phyloP scores from a whole-genome alignment of 2,329 filamentous ascomycete genomes.

The Chaetothyriales sp. region DNA sequence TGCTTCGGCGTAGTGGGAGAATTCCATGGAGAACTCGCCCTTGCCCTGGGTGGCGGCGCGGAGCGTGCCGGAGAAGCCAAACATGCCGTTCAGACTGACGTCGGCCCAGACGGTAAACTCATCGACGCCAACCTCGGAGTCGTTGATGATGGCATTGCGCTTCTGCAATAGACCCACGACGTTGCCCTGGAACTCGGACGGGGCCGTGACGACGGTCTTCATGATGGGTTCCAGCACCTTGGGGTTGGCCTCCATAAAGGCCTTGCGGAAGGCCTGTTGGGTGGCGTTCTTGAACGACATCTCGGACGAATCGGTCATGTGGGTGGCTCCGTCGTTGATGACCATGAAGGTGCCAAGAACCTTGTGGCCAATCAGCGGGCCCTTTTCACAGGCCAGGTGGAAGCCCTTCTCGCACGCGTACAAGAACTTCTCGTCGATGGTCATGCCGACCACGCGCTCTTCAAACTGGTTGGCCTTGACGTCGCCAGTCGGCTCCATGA shows the following conservation, averaged over 20 bases:
- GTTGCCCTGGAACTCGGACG: constrained; percentile 93
- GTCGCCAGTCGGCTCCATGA: constrained; percentile 68
- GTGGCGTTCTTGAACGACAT: constrained; percentile 90
- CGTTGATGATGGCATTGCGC: constrained; percentile 84
- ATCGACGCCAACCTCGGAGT: constrained; percentile 85
- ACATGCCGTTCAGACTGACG: constrained; percentile 93
- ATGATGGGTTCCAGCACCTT: constrained; percentile 88
- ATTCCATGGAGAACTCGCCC: constrained; percentile 98
- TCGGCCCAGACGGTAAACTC: constrained; percentile 89
- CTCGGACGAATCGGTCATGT: constrained; percentile 96
- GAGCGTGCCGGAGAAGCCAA: constrained; percentile 84
- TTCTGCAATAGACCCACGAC: constrained; percentile 94
- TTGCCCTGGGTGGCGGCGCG: constrained; percentile 93
- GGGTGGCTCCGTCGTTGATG: constrained; percentile 88
- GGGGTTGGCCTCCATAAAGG: constrained; percentile 67
- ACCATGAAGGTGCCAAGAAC: constrained; percentile 85
- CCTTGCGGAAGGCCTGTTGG: constrained; percentile 91
- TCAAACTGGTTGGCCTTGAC: constrained; percentile 70
- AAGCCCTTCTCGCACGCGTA: constrained; percentile 94
- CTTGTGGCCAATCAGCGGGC: constrained; percentile 81
- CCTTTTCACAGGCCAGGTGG: constrained; percentile 65
- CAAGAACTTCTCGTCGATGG: constrained; percentile 90
- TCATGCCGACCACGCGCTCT: constrained; percentile 73
- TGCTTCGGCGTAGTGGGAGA: constrained; percentile 84
- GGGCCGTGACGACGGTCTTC: constrained; percentile 94